Base-by-base conservation (phyloP, 306 rosid species). In the Medicago lupulina region DNA sequence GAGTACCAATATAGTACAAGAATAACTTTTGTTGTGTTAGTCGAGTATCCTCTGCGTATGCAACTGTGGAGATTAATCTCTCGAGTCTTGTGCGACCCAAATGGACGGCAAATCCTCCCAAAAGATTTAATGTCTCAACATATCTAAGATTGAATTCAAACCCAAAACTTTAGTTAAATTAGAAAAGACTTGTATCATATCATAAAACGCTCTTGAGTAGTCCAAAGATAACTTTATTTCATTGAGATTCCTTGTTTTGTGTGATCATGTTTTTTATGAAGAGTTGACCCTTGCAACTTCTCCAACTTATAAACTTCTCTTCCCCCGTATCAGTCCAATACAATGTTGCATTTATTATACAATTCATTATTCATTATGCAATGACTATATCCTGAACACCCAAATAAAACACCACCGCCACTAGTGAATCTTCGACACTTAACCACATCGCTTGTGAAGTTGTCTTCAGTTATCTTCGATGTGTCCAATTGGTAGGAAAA, bases 251-350 rank as follows among this genome's bases (percentile, higher is more conserved):
- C 77, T 70, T 62, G 46, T 59, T 75, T 40, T 51, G 62, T 70
- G 67, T 68, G 72, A 61, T 75, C 13, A 40, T 8, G n/a, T 17
- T 12, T 60, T 67, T 16, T 4, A 21, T 38, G 3, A 9, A 53
- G 73, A 75, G 76, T 75, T 80, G 76, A 75, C 84, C 43, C 8
- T 68, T 68, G 53, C 57, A 39, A 58, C 38, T 43, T 65, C 39
- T 31, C 54, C 70, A 31, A 46, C 70, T 58, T 16, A 34, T 34
- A 34, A 73, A 59, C 15, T 25, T 59, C 9, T 23, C 55, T 60
- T 60, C 11, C 36, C 18, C 23, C 13, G 47, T 47, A 16, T 13
- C 70, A 25, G 14, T 38, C 28, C 70, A 14, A 47, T 55, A 23
- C 46, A 41, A 66, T 54, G 47, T 31, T 4, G 39, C 75, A 76